phyloP scores from a whole-genome alignment of 2,329 filamentous ascomycete genomes.

The Paecilomyces fulvus region DNA sequence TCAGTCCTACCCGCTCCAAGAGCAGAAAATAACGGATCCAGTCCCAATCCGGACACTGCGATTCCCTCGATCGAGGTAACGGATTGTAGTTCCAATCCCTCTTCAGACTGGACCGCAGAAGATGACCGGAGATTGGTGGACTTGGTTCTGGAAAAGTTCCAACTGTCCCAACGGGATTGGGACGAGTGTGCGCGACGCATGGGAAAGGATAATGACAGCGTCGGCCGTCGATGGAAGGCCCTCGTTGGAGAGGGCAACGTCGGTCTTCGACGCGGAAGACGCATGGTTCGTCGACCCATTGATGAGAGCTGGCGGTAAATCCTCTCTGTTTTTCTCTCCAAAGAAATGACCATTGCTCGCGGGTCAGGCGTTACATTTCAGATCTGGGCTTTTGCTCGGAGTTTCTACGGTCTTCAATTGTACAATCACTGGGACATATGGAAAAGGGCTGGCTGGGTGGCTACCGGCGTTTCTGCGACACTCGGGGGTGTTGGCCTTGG shows the following conservation, averaged over 20 bases:
- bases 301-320: constrained; percentile 18
- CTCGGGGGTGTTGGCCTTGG: not conserved
- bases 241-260: constrained; percentile 37
- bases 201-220: constrained; percentile 32
- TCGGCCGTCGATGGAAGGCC: constrained; percentile 35
- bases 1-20: not conserved
- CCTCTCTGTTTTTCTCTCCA: not conserved
- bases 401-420: not conserved
- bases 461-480: not conserved
- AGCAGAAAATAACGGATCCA: constrained; percentile 8
- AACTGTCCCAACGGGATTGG: constrained; percentile 36
- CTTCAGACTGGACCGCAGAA: constrained; percentile 27
- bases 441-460: not conserved
- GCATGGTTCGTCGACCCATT: constrained; percentile 17
- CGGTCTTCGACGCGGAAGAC: constrained; percentile 27
- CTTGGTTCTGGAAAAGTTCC: constrained; percentile 36
- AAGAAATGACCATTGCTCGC: not conserved
- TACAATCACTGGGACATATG: not conserved
- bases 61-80: constrained; percentile 29
- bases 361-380: not conserved
- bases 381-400: not conserved
- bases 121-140: constrained; percentile 37
- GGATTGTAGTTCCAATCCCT: constrained; percentile 8
- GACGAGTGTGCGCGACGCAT: constrained; percentile 37
- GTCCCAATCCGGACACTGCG: constrained; percentile 18